These are phyloP conservation scores for Jatropha podagrica DNA, from an alignment of 441 rosid species.

Conservation along the genomic window DNA sequence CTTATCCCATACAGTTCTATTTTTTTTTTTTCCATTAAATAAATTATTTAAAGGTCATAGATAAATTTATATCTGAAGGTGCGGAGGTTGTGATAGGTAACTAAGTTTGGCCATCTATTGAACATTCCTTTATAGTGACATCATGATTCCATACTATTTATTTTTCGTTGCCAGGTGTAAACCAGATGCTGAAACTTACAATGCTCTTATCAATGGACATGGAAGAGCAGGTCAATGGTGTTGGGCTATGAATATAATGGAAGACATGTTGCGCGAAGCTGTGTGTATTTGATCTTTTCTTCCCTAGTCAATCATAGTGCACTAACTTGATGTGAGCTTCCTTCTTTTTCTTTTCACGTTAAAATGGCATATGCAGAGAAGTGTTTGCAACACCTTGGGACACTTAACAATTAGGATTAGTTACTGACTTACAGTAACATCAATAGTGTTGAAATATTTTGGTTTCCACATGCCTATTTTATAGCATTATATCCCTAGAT, in stretches of 20 bases:
- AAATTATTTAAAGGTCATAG: background rate
- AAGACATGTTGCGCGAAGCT: conserved; percentile 82
- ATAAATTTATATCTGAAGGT: background rate
- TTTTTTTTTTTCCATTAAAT: background rate
- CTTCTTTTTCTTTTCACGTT: conserved; percentile 21
- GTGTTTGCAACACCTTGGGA: background rate
- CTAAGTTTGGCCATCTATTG: background rate
- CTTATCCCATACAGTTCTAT: background rate
- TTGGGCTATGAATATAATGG: conserved; percentile 91
- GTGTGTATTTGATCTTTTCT: conserved; percentile 63
- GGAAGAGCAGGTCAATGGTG: conserved; percentile 92
- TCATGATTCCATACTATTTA: conserved; percentile 3
- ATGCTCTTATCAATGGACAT: conserved; percentile 88
- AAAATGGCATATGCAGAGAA: conserved; percentile 1
- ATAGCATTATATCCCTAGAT: background rate
- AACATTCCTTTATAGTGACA: background rate
- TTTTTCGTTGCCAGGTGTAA: conserved; percentile 58
- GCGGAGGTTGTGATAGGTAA: background rate
- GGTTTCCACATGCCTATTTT: background rate
- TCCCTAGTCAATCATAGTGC: conserved; percentile 32
- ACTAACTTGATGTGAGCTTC: conserved; percentile 39
- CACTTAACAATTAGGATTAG: background rate
- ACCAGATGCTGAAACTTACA: conserved; percentile 83
- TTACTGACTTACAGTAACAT: background rate
- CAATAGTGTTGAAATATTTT: background rate